Evolutionary conservation across 495 filamentous ascomycete species (phyloP), one percentile per base, ranked within the genome.

Genomic region (Achaetomiella virescens): DNA sequence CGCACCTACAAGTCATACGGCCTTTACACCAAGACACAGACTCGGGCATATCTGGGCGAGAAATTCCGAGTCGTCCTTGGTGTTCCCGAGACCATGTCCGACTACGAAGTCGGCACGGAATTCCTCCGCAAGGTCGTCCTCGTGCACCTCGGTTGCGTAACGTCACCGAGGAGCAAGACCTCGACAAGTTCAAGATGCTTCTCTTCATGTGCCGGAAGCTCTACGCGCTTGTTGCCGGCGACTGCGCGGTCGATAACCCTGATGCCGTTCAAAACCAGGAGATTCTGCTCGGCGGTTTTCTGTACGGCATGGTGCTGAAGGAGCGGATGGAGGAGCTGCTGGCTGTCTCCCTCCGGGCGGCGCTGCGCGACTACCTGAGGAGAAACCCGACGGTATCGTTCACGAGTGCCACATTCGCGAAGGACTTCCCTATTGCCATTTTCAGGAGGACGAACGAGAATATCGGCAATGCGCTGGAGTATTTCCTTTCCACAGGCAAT

Each of bases 181-280:
- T 78, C 49, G 90, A 97, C 74, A 98, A 97, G 72, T 97, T 95
- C 74, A 86, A 86, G 60, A 83, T 96, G 84, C 76, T 97, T 47
- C 76, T 96, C 43, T 96, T 97, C 73, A 97, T 97, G 93, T 87
- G 90, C 63, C 78, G 90, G 48, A 98, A 98, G 67, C 81, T 98
- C 42, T 97, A 98, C 64, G 82, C 90, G 35, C 77, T 97, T 44
- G 92, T 91, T 22, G 89, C 88, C 55, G 91, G 92, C 44, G 93
- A 96, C 55, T 98, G 92, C 70, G 78, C 89, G 1, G 80, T 87
- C 18, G 93, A 98, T 70, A 97, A 98, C 66, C 91, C 93, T 11
- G 93, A 98, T 79, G 88, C 92, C 11, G 88, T 96, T 17, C 90
- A 91, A 52, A 92, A 89, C 65, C 93, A 97, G 65, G 93, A 98